phyloP scores from a whole-genome alignment of 2,329 filamentous ascomycete species.

The Anthostomella pinea region DNA sequence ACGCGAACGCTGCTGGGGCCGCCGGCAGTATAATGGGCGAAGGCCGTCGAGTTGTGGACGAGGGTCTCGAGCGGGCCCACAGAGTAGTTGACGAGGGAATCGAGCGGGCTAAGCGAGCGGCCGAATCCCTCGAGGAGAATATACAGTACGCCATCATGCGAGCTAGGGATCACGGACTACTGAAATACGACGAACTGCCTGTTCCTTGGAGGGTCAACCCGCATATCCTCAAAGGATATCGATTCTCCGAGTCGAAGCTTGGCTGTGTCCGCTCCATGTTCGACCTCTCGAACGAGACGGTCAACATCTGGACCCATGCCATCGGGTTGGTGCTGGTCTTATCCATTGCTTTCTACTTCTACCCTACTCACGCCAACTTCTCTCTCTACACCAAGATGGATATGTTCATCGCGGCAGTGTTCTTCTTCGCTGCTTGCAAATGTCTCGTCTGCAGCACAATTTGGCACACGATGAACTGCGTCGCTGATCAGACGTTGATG shows the following conservation, averaged over 20 bases:
- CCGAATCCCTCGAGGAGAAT: conserved; percentile 77
- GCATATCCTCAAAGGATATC: conserved; percentile 87
- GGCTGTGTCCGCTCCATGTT: conserved; percentile 86
- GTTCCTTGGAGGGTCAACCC: conserved; percentile 93
- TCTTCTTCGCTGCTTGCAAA: conserved; percentile 94
- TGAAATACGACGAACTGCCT: conserved; percentile 87
- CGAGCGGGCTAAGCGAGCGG: conserved; percentile 78
- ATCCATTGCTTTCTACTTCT: conserved; percentile 90
- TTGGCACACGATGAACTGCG: conserved; percentile 99
- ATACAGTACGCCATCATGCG: conserved; percentile 74
- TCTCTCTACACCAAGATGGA: conserved; percentile 82
- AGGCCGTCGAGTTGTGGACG: conserved; percentile 76
- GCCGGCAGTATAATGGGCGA: conserved; percentile 73
- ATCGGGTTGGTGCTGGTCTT: conserved; percentile 87
- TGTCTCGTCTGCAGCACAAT: conserved; percentile 92
- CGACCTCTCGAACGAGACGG: conserved; percentile 82
- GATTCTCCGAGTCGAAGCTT: conserved; percentile 87
- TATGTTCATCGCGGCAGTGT: conserved; percentile 85
- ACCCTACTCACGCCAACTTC: conserved; percentile 85
- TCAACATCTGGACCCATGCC: conserved; percentile 98
- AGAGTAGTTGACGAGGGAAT: conserved; percentile 79
- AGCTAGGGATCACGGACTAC: conserved; percentile 76
- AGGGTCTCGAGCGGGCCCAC: conserved; percentile 69
- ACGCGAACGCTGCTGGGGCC: conserved; percentile 64
- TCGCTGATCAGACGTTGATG: conserved; percentile 83